Base-by-base conservation (phyloP, 2,329 filamentous ascomycete species). In the Botrytis fragariae region DNA sequence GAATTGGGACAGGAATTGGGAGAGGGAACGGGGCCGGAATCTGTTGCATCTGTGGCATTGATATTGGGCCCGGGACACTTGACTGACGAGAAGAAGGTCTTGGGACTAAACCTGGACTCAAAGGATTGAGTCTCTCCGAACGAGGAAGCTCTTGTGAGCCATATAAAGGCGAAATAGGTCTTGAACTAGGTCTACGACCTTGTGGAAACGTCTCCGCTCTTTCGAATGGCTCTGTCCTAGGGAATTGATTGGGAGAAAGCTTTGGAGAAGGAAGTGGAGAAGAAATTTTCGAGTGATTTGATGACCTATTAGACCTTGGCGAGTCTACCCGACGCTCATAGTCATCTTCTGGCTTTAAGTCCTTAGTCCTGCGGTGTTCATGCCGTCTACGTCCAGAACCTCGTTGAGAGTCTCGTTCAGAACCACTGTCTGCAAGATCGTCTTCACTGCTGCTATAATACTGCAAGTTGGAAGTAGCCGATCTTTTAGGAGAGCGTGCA, bases 261-360 rank as follows among this genome's bases (percentile, higher is more conserved):
- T 77, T 78, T 44, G 80, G 79, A n/a, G 79, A 81, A 61, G 76
- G 74, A 37, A 79, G 59, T n/a, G 78, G 79, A 44, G 79, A 79
- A 5, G 73, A 71, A 9, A 73, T 20, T 67, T 71, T 76, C 14
- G 76, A 78, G 4, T 77, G 76, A 61, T 74, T 45, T 14, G 78
- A 75, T 51, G 76, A 76, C 61, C 74, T 75, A 44, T 78, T 79
- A 10, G 78, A 77, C 70, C 74, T 77, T 22, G 79, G 77, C 22
- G 76, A 76, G 32, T 68, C 35, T 77, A 78, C 35, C 12, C 32
- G 57, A 16, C 75, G 74, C 37, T 59, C 68, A 75, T 77, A 74
- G n/a, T 74, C 68, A 64, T 78, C 74, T 37, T 78, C 77, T 14
- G 73, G 67, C 12, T 69, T 76, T 22, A 74, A 62, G 16, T 72